These are phyloP conservation scores for Vigna reflexopilosa DNA, from an alignment of 306 rosid genomes.

Conservation along the genomic window DNA sequence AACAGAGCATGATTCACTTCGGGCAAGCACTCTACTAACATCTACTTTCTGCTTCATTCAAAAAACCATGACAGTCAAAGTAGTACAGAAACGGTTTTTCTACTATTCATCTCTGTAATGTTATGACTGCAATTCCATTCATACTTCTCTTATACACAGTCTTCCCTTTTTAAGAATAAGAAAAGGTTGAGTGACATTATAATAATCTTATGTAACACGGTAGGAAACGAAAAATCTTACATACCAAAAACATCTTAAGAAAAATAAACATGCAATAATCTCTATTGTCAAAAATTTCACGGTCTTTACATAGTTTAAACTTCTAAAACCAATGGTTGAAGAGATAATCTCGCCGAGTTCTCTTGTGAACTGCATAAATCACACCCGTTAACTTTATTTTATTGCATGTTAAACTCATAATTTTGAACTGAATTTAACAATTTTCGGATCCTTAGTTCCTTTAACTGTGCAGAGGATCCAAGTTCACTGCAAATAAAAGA, in stretches of 20 bases:
- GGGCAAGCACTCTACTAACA: neutral
- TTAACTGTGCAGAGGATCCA: slow-evolving; percentile 1
- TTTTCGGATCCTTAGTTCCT: neutral
- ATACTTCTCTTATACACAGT: neutral
- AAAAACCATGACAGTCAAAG: no score
- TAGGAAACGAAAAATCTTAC: neutral
- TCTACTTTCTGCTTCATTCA: no score
- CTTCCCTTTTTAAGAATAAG: neutral
- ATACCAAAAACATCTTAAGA: neutral
- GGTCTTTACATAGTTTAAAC: slow-evolving; percentile 24
- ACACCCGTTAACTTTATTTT: neutral
- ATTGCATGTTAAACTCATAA: neutral
- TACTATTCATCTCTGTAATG: slow-evolving; percentile 2
- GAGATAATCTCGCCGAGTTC: slow-evolving; percentile 3
- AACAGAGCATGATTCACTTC: slow-evolving; percentile 28
- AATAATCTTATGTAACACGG: neutral
- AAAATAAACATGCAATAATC: neutral
- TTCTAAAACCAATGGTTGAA: neutral
- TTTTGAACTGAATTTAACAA: neutral
- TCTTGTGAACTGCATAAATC: neutral
- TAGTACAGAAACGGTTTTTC: neutral
- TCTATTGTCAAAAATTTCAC: slow-evolving; percentile 2
- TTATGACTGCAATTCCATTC: neutral
- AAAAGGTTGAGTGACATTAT: neutral
- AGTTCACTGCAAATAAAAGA: slow-evolving; percentile 11